These are phyloP conservation scores for Suillus americanus DNA, from an alignment of 768 basidiomycete genomes.

Conservation along the genomic window DNA sequence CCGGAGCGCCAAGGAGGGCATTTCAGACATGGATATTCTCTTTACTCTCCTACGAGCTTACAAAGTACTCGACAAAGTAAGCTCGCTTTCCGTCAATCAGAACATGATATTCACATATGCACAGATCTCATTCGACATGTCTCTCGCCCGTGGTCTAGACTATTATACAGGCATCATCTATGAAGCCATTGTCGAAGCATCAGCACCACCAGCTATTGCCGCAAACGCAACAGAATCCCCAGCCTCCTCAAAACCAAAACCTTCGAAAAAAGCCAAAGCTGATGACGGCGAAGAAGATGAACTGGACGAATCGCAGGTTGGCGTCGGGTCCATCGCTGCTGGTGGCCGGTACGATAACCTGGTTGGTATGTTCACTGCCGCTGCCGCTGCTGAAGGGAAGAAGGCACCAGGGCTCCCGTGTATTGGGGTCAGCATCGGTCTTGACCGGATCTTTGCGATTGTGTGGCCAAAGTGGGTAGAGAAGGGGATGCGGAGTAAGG, in stretches of 20 bases:
- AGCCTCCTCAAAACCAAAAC: constrained; percentile 35
- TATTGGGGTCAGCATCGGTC: constrained; percentile 88
- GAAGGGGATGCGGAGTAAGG: constrained; percentile 78
- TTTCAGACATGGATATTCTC: constrained; percentile 83
- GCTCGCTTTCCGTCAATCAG: constrained; percentile 8
- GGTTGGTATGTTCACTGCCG: constrained; percentile 87
- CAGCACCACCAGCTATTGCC: constrained; percentile 83
- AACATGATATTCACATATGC: background rate
- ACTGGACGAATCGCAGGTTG: constrained; percentile 88
- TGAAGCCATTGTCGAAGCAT: constrained; percentile 91
- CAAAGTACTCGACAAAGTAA: constrained; percentile 73
- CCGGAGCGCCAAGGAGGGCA: constrained; percentile 72
- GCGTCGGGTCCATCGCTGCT: constrained; percentile 99
- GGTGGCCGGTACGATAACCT: constrained; percentile 97
- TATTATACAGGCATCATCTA: constrained; percentile 99
- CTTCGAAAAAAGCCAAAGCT: constrained; percentile 41
- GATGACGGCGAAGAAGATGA: constrained; percentile 65
- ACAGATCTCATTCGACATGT: constrained; percentile 94
- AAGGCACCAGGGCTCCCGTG: constrained; percentile 73
- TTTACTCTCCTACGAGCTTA: constrained; percentile 84
- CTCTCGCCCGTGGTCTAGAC: constrained; percentile 95
- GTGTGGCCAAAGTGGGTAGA: constrained; percentile 86
- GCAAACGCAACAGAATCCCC: constrained; percentile 48
- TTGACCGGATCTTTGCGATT: constrained; percentile 91
- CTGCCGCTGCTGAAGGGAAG: constrained; percentile 75